Conservation (phyloP, 805 yeast species). For the Wickerhamiella brachini region DNA sequence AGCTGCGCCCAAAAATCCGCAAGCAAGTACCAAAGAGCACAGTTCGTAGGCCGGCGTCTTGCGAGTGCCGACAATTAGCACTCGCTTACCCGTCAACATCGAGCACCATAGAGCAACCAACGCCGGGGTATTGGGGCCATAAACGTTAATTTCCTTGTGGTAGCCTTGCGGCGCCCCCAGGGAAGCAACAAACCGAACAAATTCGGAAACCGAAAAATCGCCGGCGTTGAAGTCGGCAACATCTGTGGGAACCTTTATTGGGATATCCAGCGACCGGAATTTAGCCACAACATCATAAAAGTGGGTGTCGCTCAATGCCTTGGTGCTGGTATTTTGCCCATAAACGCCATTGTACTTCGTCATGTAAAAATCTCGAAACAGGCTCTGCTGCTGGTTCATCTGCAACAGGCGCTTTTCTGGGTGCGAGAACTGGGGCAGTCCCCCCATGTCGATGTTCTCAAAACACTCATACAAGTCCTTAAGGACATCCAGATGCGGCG, state of each 20-base stretch:
- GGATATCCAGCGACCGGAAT: conserved; percentile 20
- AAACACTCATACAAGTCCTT: conserved; percentile 20
- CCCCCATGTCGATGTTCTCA: conserved; percentile 18
- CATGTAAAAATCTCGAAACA: conserved; percentile 3
- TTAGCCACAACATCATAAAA: conserved; percentile 20
- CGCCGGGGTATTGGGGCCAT: conserved; percentile 42
- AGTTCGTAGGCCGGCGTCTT: conserved; percentile 38
- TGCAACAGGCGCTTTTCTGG: conserved; percentile 20
- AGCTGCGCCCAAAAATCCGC: conserved; percentile 38
- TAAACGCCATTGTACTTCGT: not conserved
- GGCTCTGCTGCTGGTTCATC: conserved; percentile 3
- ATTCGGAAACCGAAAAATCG: conserved; percentile 17
- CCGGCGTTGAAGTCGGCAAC: conserved; percentile 22
- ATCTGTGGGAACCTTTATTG: conserved; percentile 23
- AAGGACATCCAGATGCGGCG: conserved; percentile 15
- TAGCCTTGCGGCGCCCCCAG: conserved; percentile 12
- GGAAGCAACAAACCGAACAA: conserved; percentile 20
- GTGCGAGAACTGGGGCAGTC: conserved; percentile 19
- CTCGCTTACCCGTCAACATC: conserved; percentile 37
- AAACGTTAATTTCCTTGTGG: conserved; percentile 33
- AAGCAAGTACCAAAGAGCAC: conserved; percentile 36
- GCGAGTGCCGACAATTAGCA: conserved; percentile 30
- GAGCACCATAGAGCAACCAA: conserved; percentile 39
- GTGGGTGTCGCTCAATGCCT: conserved; percentile 18
- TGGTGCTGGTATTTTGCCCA: not conserved